Evolutionary conservation across 257 asterid genomes (phyloP), one percentile per base, ranked within the genome.

Genomic region (Nicotiana otophora): DNA sequence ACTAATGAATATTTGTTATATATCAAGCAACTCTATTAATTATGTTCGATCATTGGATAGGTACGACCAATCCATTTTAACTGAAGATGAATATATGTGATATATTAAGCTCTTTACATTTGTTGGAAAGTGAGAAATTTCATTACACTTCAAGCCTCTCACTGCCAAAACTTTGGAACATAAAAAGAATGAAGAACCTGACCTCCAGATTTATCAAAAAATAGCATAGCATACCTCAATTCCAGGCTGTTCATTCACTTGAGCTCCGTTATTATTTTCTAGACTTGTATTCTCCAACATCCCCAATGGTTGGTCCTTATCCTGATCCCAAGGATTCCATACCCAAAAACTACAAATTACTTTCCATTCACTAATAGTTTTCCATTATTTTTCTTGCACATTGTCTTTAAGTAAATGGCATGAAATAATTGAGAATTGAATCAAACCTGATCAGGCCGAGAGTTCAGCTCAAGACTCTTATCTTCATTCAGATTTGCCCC

Each of bases 191-290:
- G 46, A 66, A 66, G 39, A 23, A 26, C 46, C 58, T 53, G 11
- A 36, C 9, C 19, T 31, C 74, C 74, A 66, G 23, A 74, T 58
- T 55, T 19, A 54, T 57, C 26, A 55, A 10, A 6, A 48, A 64
- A 79, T 4, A 6, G 17, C 19, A 60, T 9, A 60, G 36, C 20
- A 7, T 86, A 93, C 99, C 99, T 95, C 92, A 80, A 68, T 33
- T 63, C 81, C 87, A 77, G 81, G 84, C 81, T 83, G 89, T 67
- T 81, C 87, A 63, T 60, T 69, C 14, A 62, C 63, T 76, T 84
- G 90, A 62, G 80, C 84, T 60, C 81, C 81, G 76, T 68, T 90
- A 78, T 82, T 76, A 51, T 85, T 82, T 28, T 83, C 87, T 69
- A 64, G 20, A 77, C 85, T 82, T 81, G 86, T 84, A 33, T 95